These are phyloP conservation scores for Taiozyma sp. DNA, from an alignment of 1,139 yeast genomes.

Conservation along the genomic window DNA sequence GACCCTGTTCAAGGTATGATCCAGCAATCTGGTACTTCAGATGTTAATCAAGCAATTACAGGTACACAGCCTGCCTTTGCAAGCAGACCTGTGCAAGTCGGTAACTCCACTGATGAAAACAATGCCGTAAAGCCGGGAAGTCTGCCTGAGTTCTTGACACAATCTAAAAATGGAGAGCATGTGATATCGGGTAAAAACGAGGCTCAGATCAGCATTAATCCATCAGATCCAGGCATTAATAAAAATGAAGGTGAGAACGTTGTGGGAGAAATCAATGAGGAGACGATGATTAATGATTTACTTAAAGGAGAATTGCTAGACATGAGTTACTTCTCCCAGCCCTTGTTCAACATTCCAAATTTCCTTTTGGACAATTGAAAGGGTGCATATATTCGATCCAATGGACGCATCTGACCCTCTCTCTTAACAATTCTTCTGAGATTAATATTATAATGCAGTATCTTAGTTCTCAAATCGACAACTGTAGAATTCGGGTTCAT, in stretches of 20 bases:
- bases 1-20: neutral
- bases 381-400: no score
- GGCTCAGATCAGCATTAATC: neutral
- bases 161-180: neutral
- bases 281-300: neutral
- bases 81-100: neutral
- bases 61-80: neutral
- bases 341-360: slow-evolving; percentile 7
- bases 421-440: no score
- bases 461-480: no score
- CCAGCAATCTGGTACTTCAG: neutral
- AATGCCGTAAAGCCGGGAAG: neutral
- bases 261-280: neutral
- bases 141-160: neutral
- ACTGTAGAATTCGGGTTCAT: neutral
- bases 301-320: slow-evolving; percentile 3
- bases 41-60: neutral
- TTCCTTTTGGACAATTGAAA: slow-evolving; percentile 1
- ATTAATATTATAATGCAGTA: no score
- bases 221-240: neutral
- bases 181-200: neutral
- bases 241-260: neutral
- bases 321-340: slow-evolving; percentile 7
- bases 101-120: neutral
- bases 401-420: no score